Percentiles rank a stretch among this genome's conserved stretches.
Evolutionary conservation across 2,329 filamentous ascomycete species (phyloP).

Genomic region (Madurella fahalii): DNA sequence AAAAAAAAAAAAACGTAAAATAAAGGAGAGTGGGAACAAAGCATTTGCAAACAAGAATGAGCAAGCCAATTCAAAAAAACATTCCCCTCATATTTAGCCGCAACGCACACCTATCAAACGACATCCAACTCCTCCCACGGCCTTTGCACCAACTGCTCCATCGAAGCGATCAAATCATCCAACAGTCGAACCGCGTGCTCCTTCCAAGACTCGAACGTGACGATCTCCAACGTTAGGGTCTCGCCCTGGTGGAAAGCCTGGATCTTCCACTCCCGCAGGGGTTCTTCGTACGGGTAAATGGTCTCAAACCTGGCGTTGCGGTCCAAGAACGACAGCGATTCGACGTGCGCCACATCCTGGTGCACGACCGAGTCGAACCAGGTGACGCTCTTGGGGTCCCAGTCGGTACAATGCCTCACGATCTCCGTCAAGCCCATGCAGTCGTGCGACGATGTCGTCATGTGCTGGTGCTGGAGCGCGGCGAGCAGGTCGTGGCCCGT

Average conservation of each 20-base stretch:
- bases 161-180: conserved; percentile 42
- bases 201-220: conserved; percentile 55
- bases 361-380: conserved; percentile 57
- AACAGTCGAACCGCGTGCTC: conserved; percentile 49
- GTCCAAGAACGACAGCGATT: conserved; percentile 43
- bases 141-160: conserved; percentile 38
- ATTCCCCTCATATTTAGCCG: background rate
- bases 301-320: conserved; percentile 49
- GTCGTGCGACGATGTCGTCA: conserved; percentile 52
- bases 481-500: conserved; percentile 50
- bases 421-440: conserved; percentile 51
- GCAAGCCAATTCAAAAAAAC: background rate
- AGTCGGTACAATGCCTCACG: conserved; percentile 43
- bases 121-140: conserved; percentile 26
- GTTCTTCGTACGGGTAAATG: conserved; percentile 54
- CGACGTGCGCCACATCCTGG: conserved; percentile 59
- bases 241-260: conserved; percentile 56
- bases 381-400: conserved; percentile 33
- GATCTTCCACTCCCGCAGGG: conserved; percentile 55
- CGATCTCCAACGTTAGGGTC: conserved; percentile 52
- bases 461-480: conserved; percentile 54
- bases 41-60: too few species aligned
- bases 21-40: too few species aligned
- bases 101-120: background rate
- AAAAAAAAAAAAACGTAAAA: too few species aligned